Evolutionary conservation across 768 basidiomycete genomes (phyloP).

Genomic region (Pleurotus cornucopiae): DNA sequence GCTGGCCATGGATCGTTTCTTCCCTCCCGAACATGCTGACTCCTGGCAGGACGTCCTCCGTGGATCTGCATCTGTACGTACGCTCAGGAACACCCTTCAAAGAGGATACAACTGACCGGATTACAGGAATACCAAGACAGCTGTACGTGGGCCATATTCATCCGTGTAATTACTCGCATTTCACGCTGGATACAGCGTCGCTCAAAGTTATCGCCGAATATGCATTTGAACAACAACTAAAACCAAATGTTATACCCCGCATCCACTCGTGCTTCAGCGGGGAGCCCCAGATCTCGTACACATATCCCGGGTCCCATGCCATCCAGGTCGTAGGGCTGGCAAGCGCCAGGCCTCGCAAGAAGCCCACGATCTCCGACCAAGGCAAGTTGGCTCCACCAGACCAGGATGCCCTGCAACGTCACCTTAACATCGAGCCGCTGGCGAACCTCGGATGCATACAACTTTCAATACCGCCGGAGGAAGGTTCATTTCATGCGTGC

Average conservation of each 20-base stretch:
- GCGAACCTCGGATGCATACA: background rate
- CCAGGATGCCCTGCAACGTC: background rate
- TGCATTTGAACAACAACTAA: slow-evolving; percentile 34
- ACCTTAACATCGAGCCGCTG: background rate
- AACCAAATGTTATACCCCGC: slow-evolving; percentile 17
- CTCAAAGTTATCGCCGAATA: slow-evolving; percentile 57
- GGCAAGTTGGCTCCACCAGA: slow-evolving; percentile 9
- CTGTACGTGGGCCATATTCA: slow-evolving; percentile 36
- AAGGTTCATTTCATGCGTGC: slow-evolving; percentile 31
- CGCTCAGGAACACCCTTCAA: background rate
- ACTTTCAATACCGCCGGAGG: slow-evolving; percentile 13
- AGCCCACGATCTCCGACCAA: slow-evolving; percentile 37
- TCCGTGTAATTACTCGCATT: background rate
- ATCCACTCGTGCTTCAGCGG: slow-evolving; percentile 38
- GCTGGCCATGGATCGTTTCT: slow-evolving; percentile 63
- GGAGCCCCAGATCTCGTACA: slow-evolving; percentile 50
- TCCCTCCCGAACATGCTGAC: slow-evolving; percentile 36
- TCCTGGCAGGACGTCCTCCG: slow-evolving; percentile 32
- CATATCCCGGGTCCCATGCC: slow-evolving; percentile 30
- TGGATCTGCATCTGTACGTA: slow-evolving; percentile 58
- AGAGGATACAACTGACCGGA: background rate
- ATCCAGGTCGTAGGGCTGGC: slow-evolving; percentile 44
- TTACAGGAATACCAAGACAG: slow-evolving; percentile 73
- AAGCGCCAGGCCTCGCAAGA: slow-evolving; percentile 38
- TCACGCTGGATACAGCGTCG: slow-evolving; percentile 40